These are phyloP conservation scores for Noccaea bulbosa DNA, from an alignment of 345 rosid genomes.

Conservation along the genomic window DNA sequence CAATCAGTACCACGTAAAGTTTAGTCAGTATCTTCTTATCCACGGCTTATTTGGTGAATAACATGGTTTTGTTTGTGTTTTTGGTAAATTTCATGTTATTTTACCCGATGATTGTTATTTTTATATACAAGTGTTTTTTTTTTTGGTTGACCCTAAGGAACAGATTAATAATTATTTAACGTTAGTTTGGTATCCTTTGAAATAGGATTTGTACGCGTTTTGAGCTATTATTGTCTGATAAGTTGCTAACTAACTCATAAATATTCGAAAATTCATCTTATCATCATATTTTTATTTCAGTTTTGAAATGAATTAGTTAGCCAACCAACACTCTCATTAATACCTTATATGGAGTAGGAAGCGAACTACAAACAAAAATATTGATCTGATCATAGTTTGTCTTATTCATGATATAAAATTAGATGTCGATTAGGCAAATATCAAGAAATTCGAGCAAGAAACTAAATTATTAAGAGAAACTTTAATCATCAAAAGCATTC, in stretches of 20 bases:
- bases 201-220: constrained; percentile 33
- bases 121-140: too few species aligned
- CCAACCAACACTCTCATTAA: constrained; percentile 18
- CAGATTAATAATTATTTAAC: background rate
- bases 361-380: background rate
- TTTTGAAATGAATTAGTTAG: constrained; percentile 12
- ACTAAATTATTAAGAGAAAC: background rate
- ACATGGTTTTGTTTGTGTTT: too few species aligned
- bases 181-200: constrained; percentile 1
- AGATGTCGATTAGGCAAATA: constrained; percentile 5
- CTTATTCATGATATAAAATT: background rate
- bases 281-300: background rate
- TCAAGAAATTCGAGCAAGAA: constrained; percentile 13
- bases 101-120: too few species aligned
- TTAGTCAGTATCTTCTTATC: background rate
- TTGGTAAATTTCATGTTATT: too few species aligned
- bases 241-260: constrained; percentile 3
- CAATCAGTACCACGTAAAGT: constrained; percentile 14
- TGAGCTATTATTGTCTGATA: background rate
- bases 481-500: background rate
- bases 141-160: background rate
- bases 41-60: background rate
- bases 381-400: constrained; percentile 3
- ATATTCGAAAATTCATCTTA: too few species aligned
- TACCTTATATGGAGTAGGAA: constrained; percentile 19